phyloP scores from a whole-genome alignment of 2,329 filamentous ascomycete genomes.

The Aurifilum marmelostoma region DNA sequence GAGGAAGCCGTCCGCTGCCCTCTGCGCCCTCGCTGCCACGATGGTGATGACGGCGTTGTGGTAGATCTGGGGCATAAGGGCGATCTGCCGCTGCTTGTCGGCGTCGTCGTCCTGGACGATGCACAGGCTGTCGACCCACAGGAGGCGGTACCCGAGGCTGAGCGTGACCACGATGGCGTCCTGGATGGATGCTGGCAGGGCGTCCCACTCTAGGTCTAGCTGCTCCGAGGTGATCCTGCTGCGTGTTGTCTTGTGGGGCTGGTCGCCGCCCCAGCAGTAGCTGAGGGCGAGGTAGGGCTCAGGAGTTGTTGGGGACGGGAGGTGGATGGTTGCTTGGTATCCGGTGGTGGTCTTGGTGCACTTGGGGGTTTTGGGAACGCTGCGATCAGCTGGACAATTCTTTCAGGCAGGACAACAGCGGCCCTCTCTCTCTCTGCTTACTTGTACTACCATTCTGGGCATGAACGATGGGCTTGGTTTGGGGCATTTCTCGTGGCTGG shows the following conservation, averaged over 20 bases:
- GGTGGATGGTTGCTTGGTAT: neutral
- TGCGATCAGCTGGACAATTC: neutral
- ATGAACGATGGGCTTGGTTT: slow-evolving; percentile 9
- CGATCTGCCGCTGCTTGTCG: slow-evolving; percentile 6
- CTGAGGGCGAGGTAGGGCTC: slow-evolving; percentile 14
- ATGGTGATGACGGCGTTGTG: slow-evolving; percentile 8
- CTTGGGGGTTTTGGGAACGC: neutral
- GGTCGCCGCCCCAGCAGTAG: slow-evolving; percentile 17
- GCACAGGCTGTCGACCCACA: slow-evolving; percentile 19
- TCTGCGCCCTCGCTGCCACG: neutral
- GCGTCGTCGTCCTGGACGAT: slow-evolving; percentile 11
- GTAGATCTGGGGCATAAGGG: slow-evolving; percentile 11
- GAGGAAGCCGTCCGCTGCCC: slow-evolving; percentile 2
- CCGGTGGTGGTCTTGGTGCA: neutral
- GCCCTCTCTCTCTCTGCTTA: neutral
- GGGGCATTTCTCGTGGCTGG: neutral
- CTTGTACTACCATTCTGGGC: neutral
- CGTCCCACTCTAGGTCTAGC: neutral
- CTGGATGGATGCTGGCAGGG: slow-evolving; percentile 6
- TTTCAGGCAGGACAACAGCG: neutral
- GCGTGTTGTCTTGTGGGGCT: slow-evolving; percentile 2
- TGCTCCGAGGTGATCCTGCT: neutral
- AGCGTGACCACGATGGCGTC: slow-evolving; percentile 5
- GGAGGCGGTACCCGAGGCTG: neutral
- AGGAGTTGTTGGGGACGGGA: neutral